phyloP scores from a whole-genome alignment of 2,329 filamentous ascomycete genomes.

The Ophiobolus disseminans region DNA sequence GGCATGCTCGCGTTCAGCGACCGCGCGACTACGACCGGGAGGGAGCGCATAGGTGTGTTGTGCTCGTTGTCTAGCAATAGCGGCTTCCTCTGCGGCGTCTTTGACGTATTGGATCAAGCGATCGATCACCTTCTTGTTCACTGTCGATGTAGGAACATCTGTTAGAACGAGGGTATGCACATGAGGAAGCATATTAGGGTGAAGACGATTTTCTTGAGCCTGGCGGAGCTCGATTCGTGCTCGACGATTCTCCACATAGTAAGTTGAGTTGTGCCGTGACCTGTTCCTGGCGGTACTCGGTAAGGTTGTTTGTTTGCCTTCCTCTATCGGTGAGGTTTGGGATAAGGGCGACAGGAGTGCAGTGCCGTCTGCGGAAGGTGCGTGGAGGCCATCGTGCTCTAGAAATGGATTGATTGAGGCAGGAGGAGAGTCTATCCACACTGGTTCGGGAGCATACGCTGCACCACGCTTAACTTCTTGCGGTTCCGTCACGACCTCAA shows the following conservation, averaged over 20 bases:
- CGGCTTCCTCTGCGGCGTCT: slow-evolving; percentile 63
- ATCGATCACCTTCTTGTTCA: slow-evolving; percentile 46
- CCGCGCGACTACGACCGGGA: slow-evolving; percentile 60
- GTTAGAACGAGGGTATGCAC: slow-evolving; percentile 64
- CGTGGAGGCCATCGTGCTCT: slow-evolving; percentile 5
- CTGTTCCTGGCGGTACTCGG: slow-evolving; percentile 3
- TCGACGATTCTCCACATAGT: slow-evolving; percentile 39
- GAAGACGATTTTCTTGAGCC: slow-evolving; percentile 49
- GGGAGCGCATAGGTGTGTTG: slow-evolving; percentile 65
- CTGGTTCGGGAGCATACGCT: slow-evolving; percentile 56
- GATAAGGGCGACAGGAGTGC: slow-evolving; percentile 17
- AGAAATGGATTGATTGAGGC: slow-evolving; percentile 24
- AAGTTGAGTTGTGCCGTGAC: slow-evolving; percentile 30
- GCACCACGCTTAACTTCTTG: slow-evolving; percentile 49
- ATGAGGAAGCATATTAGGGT: slow-evolving; percentile 63
- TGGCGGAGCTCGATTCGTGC: slow-evolving; percentile 42
- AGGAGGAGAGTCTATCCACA: slow-evolving; percentile 29
- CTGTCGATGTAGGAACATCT: slow-evolving; percentile 59
- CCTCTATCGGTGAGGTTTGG: slow-evolving; percentile 12
- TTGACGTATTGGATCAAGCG: slow-evolving; percentile 62
- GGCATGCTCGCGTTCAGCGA: slow-evolving; percentile 58
- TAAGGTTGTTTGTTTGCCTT: slow-evolving; percentile 4
- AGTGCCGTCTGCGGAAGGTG: neutral
- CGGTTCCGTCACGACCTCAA: slow-evolving; percentile 43
- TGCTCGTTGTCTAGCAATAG: slow-evolving; percentile 61